Evolutionary conservation across 306 rosid genomes (phyloP).

Genomic region (Hippophae tibetana): DNA sequence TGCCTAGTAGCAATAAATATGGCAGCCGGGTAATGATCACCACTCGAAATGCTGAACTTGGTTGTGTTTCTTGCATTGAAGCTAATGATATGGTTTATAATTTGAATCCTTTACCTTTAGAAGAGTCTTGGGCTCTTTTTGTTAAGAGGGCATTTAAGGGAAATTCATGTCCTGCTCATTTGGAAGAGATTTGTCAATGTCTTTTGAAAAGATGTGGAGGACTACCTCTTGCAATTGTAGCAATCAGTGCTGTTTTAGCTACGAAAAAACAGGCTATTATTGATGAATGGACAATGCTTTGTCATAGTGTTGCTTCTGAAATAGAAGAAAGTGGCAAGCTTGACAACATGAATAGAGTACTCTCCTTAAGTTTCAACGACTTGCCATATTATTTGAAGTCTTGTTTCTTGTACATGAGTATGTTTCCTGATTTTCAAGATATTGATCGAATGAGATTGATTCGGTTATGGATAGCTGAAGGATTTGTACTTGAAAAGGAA

Average conservation of each 20-base stretch:
- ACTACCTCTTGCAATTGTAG: conserved; percentile 62
- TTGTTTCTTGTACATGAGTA: conserved; percentile 42
- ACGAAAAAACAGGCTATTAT: conserved; percentile 31
- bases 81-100: conserved; percentile 21
- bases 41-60: conserved; percentile 34
- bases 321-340: conserved; percentile 30
- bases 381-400: conserved; percentile 56
- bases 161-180: conserved; percentile 31
- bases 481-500: conserved; percentile 37
- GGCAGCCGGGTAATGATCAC: conserved; percentile 52
- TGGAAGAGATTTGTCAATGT: conserved; percentile 21
- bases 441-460: conserved; percentile 36
- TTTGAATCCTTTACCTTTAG: conserved; percentile 28
- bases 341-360: conserved; percentile 35
- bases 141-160: conserved; percentile 35
- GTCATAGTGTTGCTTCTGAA: conserved; percentile 27
- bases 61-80: conserved; percentile 21
- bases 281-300: conserved; percentile 41
- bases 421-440: conserved; percentile 33
- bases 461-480: conserved; percentile 61
- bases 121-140: conserved; percentile 41
- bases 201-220: conserved; percentile 46
- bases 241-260: conserved; percentile 42
- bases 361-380: conserved; percentile 49
- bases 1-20: conserved; percentile 28